Base-by-base conservation (phyloP, 2,329 filamentous ascomycete genomes). In the Pezicula radicicola region DNA sequence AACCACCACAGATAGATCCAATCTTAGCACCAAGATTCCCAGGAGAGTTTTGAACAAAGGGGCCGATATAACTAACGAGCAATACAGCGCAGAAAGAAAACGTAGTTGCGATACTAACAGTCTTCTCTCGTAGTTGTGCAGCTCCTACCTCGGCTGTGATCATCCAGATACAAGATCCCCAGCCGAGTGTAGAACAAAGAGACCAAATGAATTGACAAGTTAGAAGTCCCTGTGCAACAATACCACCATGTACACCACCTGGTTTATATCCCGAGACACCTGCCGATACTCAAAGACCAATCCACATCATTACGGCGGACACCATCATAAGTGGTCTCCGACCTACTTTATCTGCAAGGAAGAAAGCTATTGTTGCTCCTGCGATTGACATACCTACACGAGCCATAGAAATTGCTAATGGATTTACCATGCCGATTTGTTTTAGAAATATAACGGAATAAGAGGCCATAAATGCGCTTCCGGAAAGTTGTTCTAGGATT, bases 11-110 rank as follows among this genome's bases (percentile, higher is more conserved):
- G 3, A 73, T 57, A 43, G 74, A 74, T 0, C 62, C 63, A 0
- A 70, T 69, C 53, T 71, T 72, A 1, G 65, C 69, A 6, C 70
- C 69, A 0, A 74, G 63, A 9, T 70, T 69, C 6, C 40, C 18
- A 8, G n/a, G n/a, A 5, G 40, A 42, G 0, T 61, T 61, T 49
- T 69, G 55, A 69, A 69, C 3, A 69, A 52, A 37, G 66, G 70
- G 1, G 67, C 67, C 8, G 70, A 55, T 3, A 68, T 65, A 52
- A 71, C 70, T 4, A 55, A 59, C 68, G 64, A 70, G 35, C 50
- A 55, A 19, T 48, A 54, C 19, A 48, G 52, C 40, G 51, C 28
- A 19, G 53, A 51, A 27, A 47, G 51, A 19, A 48, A 49, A 27
- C 3, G 50, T 53, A 15, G 56, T 44, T 6, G 48, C 33, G 36